Base-by-base conservation (phyloP, 441 rosid genomes). In the Gossypium lobatum region DNA sequence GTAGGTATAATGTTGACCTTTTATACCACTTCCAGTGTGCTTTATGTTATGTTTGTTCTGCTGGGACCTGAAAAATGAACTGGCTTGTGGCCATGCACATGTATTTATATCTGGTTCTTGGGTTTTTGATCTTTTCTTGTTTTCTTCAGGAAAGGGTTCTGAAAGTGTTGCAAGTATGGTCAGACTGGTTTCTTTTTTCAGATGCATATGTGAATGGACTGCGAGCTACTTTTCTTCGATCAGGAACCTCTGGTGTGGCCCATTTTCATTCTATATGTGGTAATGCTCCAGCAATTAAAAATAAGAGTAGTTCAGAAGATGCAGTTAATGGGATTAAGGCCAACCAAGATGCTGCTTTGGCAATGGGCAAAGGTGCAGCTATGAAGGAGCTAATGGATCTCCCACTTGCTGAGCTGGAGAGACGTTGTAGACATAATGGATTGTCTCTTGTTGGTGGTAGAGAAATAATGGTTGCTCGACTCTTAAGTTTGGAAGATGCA, bases 181-280 rank as follows among this genome's bases (percentile, higher is more conserved):
- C 98, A 37, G 99, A 96, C 77, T 94, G 98, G 99, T 96, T 94
- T 87, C 93, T 96, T 68, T 96, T 96, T 80, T 94, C 98, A 63
- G 99, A 96, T 80, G 99, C 98, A 67, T 96, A 96, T 82, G 95
- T 96, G 70, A 85, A 89, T 78, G 98, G 99, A 75, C 84, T 94
- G 59, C 89, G 98, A 57, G 95, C 99, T 31, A 92, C 98, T 34
- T 96, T 96, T 86, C 93, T 96, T 64, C 91, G 98, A 64, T 84
- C 94, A 48, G 88, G 97, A 79, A 85, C 82, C 76, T 96, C 96
- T 71, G 99, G 98, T 57, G 98, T 96, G 75, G 78, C 84, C 59
- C 86, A 82, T 57, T 96, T 89, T 74, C 98, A 96, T 86, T 94
- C 98, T 70, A 81, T 96, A 71, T 89, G 96, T 70, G 95, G 96